Percentiles rank a stretch among this genome's conserved stretches.
phyloP scores from a whole-genome alignment of 805 yeast genomes.

The Lachancea lanzarotensis region DNA sequence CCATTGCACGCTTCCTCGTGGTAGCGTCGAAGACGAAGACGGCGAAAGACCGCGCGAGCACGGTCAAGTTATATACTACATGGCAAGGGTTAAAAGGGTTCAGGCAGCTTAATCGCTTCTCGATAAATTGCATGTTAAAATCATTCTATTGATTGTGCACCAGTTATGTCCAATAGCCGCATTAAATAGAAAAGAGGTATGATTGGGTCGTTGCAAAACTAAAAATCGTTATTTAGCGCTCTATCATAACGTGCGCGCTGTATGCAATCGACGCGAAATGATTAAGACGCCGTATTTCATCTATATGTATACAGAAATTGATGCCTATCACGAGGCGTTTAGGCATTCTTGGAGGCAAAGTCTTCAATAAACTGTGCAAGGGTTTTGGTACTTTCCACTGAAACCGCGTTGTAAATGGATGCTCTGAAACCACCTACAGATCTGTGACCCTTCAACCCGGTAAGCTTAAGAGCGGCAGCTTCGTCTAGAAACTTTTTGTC shows the following conservation, averaged over 20 bases:
- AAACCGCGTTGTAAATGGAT: slow-evolving; percentile 84
- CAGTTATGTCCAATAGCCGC: no score
- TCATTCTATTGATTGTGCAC: no score
- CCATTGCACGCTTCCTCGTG: slow-evolving; percentile 60
- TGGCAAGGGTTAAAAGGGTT: slow-evolving; percentile 32
- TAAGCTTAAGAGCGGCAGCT: slow-evolving; percentile 53
- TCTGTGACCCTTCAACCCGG: slow-evolving; percentile 91
- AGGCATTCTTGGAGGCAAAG: slow-evolving; percentile 42
- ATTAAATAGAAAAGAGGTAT: no score
- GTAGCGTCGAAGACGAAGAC: slow-evolving; percentile 16
- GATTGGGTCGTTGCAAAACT: no score
- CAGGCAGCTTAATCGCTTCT: background rate
- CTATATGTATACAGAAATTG: background rate
- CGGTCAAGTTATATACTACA: slow-evolving; percentile 59
- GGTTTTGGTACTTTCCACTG: slow-evolving; percentile 49
- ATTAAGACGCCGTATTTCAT: background rate
- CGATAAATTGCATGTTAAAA: background rate
- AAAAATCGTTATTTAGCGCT: no score
- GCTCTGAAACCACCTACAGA: slow-evolving; percentile 97
- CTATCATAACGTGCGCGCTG: no score
- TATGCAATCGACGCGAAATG: background rate
- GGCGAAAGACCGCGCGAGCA: slow-evolving; percentile 37
- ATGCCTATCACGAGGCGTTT: background rate
- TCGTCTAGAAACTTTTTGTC: slow-evolving; percentile 65
- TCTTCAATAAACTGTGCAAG: slow-evolving; percentile 51